Evolutionary conservation across 805 yeast species (phyloP).

Genomic region (Candida ponderosae): DNA sequence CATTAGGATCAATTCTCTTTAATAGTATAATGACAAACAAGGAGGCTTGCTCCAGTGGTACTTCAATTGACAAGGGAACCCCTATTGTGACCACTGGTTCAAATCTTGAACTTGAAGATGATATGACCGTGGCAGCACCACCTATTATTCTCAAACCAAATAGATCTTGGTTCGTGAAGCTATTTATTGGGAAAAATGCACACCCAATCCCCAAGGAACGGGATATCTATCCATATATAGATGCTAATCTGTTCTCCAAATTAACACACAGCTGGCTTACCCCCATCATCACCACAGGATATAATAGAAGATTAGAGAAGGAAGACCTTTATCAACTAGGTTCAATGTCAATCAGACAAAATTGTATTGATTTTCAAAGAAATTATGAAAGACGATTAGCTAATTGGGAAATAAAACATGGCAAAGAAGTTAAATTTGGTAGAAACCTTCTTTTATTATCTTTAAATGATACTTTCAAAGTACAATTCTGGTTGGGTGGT

Average conservation of each 20-base stretch:
- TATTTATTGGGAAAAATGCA: neutral
- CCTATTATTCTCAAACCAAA: too few relatives aligned
- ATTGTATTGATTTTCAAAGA: constrained; percentile 17
- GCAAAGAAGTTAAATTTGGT: constrained; percentile 6
- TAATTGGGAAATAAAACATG: constrained; percentile 7
- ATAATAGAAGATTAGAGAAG: constrained; percentile 45
- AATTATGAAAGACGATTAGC: constrained; percentile 9
- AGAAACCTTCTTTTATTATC: constrained; percentile 16
- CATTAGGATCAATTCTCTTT: too few relatives aligned
- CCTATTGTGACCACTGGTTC: too few relatives aligned
- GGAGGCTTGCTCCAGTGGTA: too few relatives aligned
- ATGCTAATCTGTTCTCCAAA: neutral
- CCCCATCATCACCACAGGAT: constrained; percentile 28
- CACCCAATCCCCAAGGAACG: neutral
- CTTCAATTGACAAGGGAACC: too few relatives aligned
- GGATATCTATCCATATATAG: neutral
- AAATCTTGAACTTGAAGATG: too few relatives aligned
- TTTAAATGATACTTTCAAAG: constrained; percentile 21
- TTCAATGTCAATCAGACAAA: constrained; percentile 23
- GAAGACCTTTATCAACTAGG: constrained; percentile 39
- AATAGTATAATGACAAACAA: too few relatives aligned
- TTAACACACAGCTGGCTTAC: neutral
- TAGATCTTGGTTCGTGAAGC: neutral
- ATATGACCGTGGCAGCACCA: too few relatives aligned
- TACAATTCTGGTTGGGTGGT: constrained; percentile 19